Evolutionary conservation across 345 rosid species (phyloP).

Genomic region (Eucalyptus globulus): DNA sequence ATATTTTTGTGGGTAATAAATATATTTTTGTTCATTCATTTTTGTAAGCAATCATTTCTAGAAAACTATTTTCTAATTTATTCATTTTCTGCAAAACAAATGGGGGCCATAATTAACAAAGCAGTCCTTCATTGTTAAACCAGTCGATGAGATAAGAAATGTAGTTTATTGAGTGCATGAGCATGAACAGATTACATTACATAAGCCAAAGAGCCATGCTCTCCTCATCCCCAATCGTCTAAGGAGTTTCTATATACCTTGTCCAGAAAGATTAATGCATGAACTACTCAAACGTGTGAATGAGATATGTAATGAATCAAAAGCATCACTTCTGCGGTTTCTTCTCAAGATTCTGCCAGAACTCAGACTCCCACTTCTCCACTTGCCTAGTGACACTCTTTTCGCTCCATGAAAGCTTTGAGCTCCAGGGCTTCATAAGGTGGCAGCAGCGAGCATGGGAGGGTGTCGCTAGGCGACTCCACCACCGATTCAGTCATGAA

Average conservation of each 20-base stretch:
- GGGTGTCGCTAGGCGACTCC: slow-evolving; percentile 31
- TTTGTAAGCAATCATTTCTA: background rate
- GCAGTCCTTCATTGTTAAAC: background rate
- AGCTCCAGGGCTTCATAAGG: slow-evolving; percentile 45
- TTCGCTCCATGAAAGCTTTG: slow-evolving; percentile 2
- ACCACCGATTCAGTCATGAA: slow-evolving; percentile 57
- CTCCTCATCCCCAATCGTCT: background rate
- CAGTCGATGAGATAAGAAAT: too few relatives aligned
- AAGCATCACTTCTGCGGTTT: background rate
- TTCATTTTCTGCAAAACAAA: background rate
- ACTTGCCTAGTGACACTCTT: slow-evolving; percentile 7
- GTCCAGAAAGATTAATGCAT: background rate
- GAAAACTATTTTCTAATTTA: background rate
- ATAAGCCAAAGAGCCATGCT: too few relatives aligned
- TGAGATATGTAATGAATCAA: too few relatives aligned
- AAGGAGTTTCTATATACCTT: background rate
- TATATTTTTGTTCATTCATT: too few relatives aligned
- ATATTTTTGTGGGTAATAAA: too few relatives aligned
- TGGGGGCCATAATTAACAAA: background rate
- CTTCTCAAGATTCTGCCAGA: slow-evolving; percentile 25
- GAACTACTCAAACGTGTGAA: background rate
- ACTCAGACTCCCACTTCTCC: slow-evolving; percentile 31
- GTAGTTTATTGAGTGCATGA: background rate
- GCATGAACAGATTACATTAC: background rate
- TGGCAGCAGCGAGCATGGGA: slow-evolving; percentile 50